phyloP scores from a whole-genome alignment of 2,329 filamentous ascomycete species.

The Zopfia rhizophila region DNA sequence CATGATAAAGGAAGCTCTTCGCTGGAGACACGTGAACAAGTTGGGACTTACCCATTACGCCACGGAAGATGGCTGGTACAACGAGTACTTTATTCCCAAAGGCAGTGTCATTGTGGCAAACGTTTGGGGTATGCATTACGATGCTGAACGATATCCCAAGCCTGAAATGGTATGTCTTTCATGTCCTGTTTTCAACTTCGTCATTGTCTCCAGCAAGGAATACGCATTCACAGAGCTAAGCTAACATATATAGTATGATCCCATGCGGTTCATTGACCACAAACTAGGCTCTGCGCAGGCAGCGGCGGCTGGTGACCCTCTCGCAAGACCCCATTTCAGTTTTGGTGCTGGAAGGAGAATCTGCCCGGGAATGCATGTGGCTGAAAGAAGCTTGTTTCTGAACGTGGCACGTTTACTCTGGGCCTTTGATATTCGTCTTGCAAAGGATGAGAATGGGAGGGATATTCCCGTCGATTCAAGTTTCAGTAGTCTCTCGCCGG shows the following conservation, averaged over 20 bases:
- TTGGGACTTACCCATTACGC: conserved; percentile 60
- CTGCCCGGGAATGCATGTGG: conserved; percentile 36
- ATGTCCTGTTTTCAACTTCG: too few species aligned
- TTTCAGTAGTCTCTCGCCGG: too few species aligned
- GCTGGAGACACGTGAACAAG: conserved; percentile 53
- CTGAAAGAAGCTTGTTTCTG: conserved; percentile 33
- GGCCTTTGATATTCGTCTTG: conserved; percentile 40
- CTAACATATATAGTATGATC: too few species aligned
- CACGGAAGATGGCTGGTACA: conserved; percentile 61
- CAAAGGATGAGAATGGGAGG: too few species aligned
- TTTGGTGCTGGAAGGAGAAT: conserved; percentile 36
- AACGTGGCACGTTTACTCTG: conserved; percentile 34
- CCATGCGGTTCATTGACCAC: conserved; percentile 39
- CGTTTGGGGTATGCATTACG: conserved; percentile 57
- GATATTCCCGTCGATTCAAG: too few species aligned
- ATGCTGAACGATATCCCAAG: conserved; percentile 52
- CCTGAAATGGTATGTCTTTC: too few species aligned
- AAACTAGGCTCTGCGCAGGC: conserved; percentile 25
- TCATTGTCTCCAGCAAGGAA: too few species aligned
- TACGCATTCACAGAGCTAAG: too few species aligned
- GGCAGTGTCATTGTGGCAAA: conserved; percentile 59
- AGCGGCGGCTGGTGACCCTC: conserved; percentile 33
- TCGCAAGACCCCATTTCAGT: conserved; percentile 35
- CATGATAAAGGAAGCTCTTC: conserved; percentile 49
- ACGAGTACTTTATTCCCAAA: conserved; percentile 61